These are phyloP conservation scores for Datisca glomerata DNA, from an alignment of 306 rosid species.

Conservation along the genomic window DNA sequence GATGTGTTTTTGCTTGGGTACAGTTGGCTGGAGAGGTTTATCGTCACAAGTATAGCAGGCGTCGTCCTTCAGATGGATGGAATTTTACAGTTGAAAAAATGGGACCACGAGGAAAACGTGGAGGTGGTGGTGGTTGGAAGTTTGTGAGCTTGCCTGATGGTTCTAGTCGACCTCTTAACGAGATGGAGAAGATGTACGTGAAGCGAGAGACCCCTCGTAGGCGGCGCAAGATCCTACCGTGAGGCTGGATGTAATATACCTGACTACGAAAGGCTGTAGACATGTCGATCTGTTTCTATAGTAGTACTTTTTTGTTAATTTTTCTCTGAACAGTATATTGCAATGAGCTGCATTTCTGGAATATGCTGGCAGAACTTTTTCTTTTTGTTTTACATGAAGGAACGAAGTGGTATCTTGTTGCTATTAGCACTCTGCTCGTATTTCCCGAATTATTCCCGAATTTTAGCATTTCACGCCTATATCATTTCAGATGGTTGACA, in stretches of 20 bases:
- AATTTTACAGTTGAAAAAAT: conserved; percentile 68
- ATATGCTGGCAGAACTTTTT: no score
- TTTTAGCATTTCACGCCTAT: no score
- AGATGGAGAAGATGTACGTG: conserved; percentile 80
- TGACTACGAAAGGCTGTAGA: no score
- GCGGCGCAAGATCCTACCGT: conserved; percentile 78
- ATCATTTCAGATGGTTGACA: no score
- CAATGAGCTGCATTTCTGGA: no score
- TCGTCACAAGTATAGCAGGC: conserved; percentile 66
- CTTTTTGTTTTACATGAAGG: no score
- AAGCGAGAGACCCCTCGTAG: conserved; percentile 74
- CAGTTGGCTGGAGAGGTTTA: conserved; percentile 86
- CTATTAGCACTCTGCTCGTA: no score
- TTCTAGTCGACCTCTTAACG: conserved; percentile 72
- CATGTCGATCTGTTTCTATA: neutral
- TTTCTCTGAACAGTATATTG: no score
- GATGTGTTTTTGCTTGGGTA: conserved; percentile 13
- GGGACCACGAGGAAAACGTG: conserved; percentile 72
- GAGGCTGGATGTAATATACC: no score
- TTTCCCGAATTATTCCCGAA: no score
- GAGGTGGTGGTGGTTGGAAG: conserved; percentile 84
- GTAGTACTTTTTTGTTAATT: no score
- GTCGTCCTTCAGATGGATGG: conserved; percentile 71
- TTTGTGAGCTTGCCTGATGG: conserved; percentile 83
- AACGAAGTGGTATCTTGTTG: no score